Evolutionary conservation across 805 yeast species (phyloP).

Genomic region (Myxozyma vanderwaltii): DNA sequence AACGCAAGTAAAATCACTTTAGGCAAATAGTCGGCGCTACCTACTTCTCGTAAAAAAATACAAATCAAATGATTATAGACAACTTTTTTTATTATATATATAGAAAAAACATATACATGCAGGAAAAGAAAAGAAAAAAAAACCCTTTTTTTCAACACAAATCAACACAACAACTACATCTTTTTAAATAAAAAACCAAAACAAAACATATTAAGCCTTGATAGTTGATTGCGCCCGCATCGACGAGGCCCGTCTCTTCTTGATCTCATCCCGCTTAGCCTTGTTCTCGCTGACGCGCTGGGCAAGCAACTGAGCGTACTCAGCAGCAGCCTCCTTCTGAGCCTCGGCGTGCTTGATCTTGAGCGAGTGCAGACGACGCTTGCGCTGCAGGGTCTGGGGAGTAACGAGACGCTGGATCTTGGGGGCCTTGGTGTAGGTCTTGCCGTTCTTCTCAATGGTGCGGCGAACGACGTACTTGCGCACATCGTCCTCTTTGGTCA

Average conservation of each 20-base stretch:
- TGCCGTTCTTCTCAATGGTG: constrained; percentile 80
- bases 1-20: neutral
- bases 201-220: constrained; percentile 20
- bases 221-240: constrained; percentile 50
- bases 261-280: constrained; percentile 97
- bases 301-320: constrained; percentile 98
- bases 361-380: constrained; percentile 92
- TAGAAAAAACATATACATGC: constrained; percentile 15
- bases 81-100: constrained; percentile 6
- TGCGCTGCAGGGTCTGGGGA: constrained; percentile 98
- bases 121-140: constrained; percentile 9
- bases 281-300: constrained; percentile 97
- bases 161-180: neutral
- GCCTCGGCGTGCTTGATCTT: constrained; percentile 97
- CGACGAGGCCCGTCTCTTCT: constrained; percentile 99
- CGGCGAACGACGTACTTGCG: constrained; percentile 95
- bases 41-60: neutral
- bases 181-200: too few species aligned
- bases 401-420: constrained; percentile 99
- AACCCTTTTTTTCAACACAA: constrained; percentile 9
- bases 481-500: constrained; percentile 90
- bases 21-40: neutral
- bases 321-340: constrained; percentile 99
- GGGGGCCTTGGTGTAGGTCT: constrained; percentile 99
- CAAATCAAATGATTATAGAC: neutral